Base-by-base conservation (phyloP, 352 stramenopile genomes). In the Plasmopara muralis region DNA sequence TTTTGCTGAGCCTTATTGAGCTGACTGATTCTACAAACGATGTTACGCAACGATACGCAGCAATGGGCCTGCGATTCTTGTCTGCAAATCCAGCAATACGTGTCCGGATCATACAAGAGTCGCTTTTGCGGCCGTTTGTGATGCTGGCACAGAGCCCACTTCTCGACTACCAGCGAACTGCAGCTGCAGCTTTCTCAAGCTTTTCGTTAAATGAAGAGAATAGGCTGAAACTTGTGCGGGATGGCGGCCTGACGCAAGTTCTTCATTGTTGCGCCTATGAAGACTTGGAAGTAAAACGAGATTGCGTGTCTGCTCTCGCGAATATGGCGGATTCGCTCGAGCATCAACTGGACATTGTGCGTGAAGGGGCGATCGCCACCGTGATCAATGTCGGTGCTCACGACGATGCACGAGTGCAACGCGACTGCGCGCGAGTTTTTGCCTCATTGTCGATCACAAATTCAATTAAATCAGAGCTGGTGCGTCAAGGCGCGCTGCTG, bases 1-100 rank as follows among this genome's bases (percentile, higher is more conserved):
- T 76, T 0, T 60, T 98, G 18, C 75, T 93, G 56, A 92, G 81
- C 45, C 74, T 98, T 6, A 72, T 97, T 12, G 75, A 84, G 9
- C 76, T 98, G 0, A 97, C 85, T 0, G 82, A 93, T 37, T 85
- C 84, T 0, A 52, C 58, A 10, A 79, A 97, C 46, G 92, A 98
- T 50, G 75, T 98, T 12, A 97, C 81, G 15, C 94, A 98, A 68
- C 81, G 91, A 46, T 98, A 98, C 60, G 92, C 84, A 15, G 92
- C 90, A 6, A 98, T 98, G 78, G 93, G 90, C 1, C 70, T 98
- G 34, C 88, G 93, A 0, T 98, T 98, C 60, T 69, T 98, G 41
- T 88, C 85, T 15, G 89, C 83, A 10, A 97, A 97, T 66, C 84
- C 89, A 15, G 86, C 97, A 51, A 92, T 98, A 38, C 85, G 94